Evolutionary conservation across 805 yeast genomes (phyloP), one percentile per base, ranked within the genome.

Genomic region (Kodamaea restingae): DNA sequence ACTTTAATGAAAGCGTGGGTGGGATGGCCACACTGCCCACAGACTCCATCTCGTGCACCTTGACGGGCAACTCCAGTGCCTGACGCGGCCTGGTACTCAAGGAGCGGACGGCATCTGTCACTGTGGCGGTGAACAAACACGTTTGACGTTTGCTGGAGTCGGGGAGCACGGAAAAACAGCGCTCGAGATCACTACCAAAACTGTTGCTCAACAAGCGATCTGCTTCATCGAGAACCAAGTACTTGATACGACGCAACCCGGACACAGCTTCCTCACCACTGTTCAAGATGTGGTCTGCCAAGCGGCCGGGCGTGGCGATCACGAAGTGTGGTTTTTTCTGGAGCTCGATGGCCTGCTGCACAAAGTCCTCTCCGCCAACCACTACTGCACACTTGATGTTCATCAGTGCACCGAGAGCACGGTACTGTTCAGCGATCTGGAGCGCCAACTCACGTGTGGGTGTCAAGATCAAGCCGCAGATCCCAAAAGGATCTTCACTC

Each of bases 351-450:
- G 95, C 84, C 61, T 93, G 98, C 28, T 82, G 73, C n/a, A 90
- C 80, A 64, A 90, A 86, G 56, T 88, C 95, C 51, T 84, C 95
- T 36, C 99, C 99, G 42, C 99, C 99, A 11, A 93, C 95, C 18
- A 93, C 71, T 10, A 93, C 82, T 5, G 80, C 65, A n/a, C 86
- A 81, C 56, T 83, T 75, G 47, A 91, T 78, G 59, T 91, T 90
- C 82, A 88, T 85, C 20, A 76, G 70, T 1, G 97, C 80, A 2
- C 99, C 99, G 20, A 93, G 62, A 0, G 98, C 98, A 2, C 87
- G 75, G 58, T 88, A 88, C 60, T 93, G 99, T 56, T 93, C 98
- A 2, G 97, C 97, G 21, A 93, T 93, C 59, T 93, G 99, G 58
- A 88, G 68, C 0, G 99, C 98, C 52, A 91, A 71, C 58, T 93